Conservation (phyloP, 352 stramenopile species). For the Pythium monospermum region DNA sequence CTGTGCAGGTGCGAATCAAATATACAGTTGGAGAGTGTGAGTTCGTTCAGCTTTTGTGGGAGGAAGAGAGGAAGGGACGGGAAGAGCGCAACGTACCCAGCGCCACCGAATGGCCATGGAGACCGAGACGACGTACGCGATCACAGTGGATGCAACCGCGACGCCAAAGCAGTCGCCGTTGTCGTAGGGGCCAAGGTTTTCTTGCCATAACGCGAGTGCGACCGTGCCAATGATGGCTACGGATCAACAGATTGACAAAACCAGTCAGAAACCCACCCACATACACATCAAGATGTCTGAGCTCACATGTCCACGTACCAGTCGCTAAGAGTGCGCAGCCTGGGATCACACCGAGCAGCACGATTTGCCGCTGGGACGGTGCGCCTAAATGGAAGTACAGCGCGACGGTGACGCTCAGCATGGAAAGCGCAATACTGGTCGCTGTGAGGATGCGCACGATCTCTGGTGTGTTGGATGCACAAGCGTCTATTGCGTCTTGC, state of each 20-base stretch:
- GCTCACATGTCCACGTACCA: too few species aligned
- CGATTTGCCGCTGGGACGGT: conserved; percentile 55
- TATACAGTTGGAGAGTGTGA: not conserved
- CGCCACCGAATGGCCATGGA: conserved; percentile 77
- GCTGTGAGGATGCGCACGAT: conserved; percentile 43
- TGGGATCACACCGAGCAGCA: conserved; percentile 50
- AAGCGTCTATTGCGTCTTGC: conserved; percentile 13
- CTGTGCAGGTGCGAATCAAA: conserved; percentile 23
- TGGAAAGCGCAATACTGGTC: conserved; percentile 36
- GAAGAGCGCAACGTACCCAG: conserved; percentile 30
- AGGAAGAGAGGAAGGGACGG: not conserved
- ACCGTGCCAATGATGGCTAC: conserved; percentile 38
- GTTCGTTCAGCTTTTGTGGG: not conserved
- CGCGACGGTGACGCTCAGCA: conserved; percentile 37
- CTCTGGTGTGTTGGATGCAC: conserved; percentile 13
- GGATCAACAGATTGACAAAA: too few species aligned
- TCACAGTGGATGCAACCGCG: conserved; percentile 54
- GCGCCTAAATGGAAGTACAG: conserved; percentile 66
- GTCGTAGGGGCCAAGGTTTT: conserved; percentile 43
- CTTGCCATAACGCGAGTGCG: conserved; percentile 54
- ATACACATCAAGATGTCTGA: too few species aligned
- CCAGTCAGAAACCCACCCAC: too few species aligned
- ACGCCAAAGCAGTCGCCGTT: conserved; percentile 76
- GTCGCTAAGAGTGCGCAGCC: conserved; percentile 43
- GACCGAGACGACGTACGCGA: conserved; percentile 57